Percentiles rank a stretch among this genome's conserved stretches.
Evolutionary conservation across 768 basidiomycete genomes (phyloP).

Genomic region (Udeniomyces megalosporus): DNA sequence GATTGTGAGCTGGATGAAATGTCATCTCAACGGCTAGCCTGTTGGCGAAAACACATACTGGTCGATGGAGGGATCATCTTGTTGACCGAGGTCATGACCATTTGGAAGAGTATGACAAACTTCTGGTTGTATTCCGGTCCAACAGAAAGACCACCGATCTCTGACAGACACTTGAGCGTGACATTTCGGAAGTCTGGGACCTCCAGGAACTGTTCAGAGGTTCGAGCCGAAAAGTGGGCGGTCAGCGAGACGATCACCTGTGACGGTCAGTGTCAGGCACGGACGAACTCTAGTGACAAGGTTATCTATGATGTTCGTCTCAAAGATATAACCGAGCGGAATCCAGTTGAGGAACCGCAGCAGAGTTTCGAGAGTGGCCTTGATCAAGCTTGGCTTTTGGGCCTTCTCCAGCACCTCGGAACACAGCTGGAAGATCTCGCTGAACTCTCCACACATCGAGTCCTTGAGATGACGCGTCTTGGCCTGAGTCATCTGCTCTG

Average conservation of each 20-base stretch:
- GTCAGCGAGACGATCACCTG: no score
- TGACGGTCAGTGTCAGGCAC: no score
- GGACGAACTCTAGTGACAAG: slow-evolving; percentile 68
- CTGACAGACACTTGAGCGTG: slow-evolving; percentile 87
- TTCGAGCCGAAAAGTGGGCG: not conserved
- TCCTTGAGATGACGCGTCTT: slow-evolving; percentile 97
- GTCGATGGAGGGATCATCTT: slow-evolving; percentile 92
- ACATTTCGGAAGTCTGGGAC: slow-evolving; percentile 93
- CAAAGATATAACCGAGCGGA: slow-evolving; percentile 94
- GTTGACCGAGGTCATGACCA: slow-evolving; percentile 95
- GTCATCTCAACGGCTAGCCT: not conserved
- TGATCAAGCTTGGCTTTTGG: slow-evolving; percentile 87
- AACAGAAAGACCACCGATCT: slow-evolving; percentile 86
- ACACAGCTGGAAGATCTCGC: slow-evolving; percentile 94
- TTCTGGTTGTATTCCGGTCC: slow-evolving; percentile 95
- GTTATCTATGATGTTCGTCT: slow-evolving; percentile 90
- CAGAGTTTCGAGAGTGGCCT: slow-evolving; percentile 82
- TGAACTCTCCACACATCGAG: slow-evolving; percentile 93
- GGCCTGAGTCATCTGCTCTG: slow-evolving; percentile 94
- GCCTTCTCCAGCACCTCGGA: slow-evolving; percentile 92
- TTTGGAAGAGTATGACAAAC: slow-evolving; percentile 91
- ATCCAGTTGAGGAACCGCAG: slow-evolving; percentile 98
- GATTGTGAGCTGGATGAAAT: not conserved
- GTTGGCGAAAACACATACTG: slow-evolving; percentile 28
- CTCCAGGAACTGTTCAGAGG: slow-evolving; percentile 77